A percentile compares a stretch with the other conserved stretches of the same genome.
Conservation (phyloP, 345 rosid species). For the Citrus medica region DNA sequence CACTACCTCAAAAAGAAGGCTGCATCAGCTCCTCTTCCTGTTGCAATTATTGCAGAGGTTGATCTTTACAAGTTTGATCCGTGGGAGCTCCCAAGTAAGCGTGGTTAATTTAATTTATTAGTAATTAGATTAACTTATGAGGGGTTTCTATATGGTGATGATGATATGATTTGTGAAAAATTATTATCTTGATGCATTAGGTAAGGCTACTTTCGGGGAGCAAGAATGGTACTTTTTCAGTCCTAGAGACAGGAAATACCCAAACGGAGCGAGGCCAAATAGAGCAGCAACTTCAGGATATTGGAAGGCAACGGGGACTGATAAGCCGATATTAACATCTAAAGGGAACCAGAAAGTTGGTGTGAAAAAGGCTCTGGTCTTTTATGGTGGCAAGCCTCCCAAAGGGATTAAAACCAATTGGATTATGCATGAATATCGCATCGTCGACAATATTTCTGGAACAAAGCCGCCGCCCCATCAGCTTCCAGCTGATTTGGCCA, state of each 20-base stretch:
- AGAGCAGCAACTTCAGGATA: slow-evolving; percentile 56
- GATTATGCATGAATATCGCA: slow-evolving; percentile 59
- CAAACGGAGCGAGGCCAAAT: slow-evolving; percentile 53
- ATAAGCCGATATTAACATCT: slow-evolving; percentile 41
- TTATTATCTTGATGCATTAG: slow-evolving; percentile 6
- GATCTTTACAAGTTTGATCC: slow-evolving; percentile 55
- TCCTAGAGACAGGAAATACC: slow-evolving; percentile 50
- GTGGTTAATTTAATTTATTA: neutral
- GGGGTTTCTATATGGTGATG: neutral
- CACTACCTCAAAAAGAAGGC: slow-evolving; percentile 49
- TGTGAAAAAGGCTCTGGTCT: slow-evolving; percentile 50
- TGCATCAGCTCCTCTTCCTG: slow-evolving; percentile 38
- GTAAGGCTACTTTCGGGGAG: slow-evolving; percentile 52
- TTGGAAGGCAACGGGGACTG: slow-evolving; percentile 59
- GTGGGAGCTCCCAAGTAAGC: slow-evolving; percentile 50
- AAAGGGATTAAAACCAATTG: slow-evolving; percentile 51
- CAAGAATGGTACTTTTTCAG: slow-evolving; percentile 54
- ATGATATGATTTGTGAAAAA: neutral
- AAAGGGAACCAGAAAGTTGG: slow-evolving; percentile 41
- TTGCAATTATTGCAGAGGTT: slow-evolving; percentile 46
- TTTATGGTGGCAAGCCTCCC: slow-evolving; percentile 51
- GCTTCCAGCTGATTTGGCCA: slow-evolving; percentile 13
- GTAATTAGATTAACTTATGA: neutral
- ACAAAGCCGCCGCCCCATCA: slow-evolving; percentile 20
- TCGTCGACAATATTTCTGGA: slow-evolving; percentile 11